Conservation (phyloP, 176 grass and related monocot species). For the Raddia distichophylla region DNA sequence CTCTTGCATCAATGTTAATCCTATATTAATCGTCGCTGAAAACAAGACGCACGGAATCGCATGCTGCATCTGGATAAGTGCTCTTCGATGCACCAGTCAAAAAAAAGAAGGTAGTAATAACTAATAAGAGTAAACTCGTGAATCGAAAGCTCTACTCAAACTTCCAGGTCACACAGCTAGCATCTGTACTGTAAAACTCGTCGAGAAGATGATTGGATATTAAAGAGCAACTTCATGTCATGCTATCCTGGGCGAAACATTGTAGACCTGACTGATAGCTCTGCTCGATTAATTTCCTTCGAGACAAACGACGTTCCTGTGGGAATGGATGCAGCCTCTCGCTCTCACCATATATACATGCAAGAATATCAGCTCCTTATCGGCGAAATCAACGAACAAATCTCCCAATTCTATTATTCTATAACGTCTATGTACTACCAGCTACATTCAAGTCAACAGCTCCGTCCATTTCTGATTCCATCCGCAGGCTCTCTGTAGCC, state of each 20-base stretch:
- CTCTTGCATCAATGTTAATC: conserved; percentile 30
- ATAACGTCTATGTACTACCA: conserved; percentile 45
- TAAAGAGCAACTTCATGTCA: neutral
- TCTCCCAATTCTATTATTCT: conserved; percentile 30
- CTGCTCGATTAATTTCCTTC: neutral
- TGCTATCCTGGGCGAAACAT: neutral
- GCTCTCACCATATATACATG: conserved; percentile 48
- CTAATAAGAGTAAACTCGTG: neutral
- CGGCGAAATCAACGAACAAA: conserved; percentile 35
- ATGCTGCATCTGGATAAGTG: neutral
- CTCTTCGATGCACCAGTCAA: neutral
- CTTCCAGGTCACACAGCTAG: neutral
- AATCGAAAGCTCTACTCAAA: neutral
- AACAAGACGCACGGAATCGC: neutral
- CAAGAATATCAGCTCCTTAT: conserved; percentile 30
- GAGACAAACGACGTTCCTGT: neutral
- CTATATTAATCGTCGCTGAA: conserved; percentile 8
- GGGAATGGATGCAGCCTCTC: conserved; percentile 4
- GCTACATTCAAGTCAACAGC: conserved; percentile 16
- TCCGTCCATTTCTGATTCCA: neutral
- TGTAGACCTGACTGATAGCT: neutral
- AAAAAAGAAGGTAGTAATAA: neutral
- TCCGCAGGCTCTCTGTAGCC: neutral
- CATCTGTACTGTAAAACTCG: neutral
- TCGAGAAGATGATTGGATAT: neutral